Evolutionary conservation across 2,329 filamentous ascomycete species (phyloP), one percentile per base, ranked within the genome.

Genomic region (Colletotrichum spinosum): DNA sequence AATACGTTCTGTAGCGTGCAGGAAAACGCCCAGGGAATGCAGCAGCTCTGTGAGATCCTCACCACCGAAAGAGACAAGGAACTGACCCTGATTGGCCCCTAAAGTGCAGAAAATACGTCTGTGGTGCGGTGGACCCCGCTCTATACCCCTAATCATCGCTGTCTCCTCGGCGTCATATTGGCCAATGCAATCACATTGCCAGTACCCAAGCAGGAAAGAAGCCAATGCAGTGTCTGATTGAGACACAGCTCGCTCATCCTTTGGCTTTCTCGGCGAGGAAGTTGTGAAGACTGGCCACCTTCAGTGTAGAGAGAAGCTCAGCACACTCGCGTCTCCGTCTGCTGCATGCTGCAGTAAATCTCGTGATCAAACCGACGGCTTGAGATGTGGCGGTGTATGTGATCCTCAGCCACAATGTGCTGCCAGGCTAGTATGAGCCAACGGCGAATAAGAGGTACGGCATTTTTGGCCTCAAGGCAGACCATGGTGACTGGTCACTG

Each of bases 91-190:
- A 15, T 58, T 44, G 42, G 42, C 41, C 42, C 33, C 56, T 38
- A 53, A 49, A 44, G 25, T 33, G 33, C 35, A 12, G 37, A 35
- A 42, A 45, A 45, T 52, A 46, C 12, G 35, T 64, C 39, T 37
- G n/a, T 13, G 15, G 35, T 42, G 39, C 15, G n/a, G 4, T 49
- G 42, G 15, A 44, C 56, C 34, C 56, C 50, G 44, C 50, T 44
- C 33, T 35, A 25, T 34, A 55, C 51, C 49, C 45, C 45, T 42
- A 57, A 54, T 34, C 34, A 15, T 39, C 56, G 61, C 61, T 60
- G 44, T 54, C 45, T 65, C 35, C 38, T 65, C 56, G 61, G 61
- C 45, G 44, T 42, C 45, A 55, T 33, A n/a, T 39, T n/a, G 25
- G 45, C 45, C n/a, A 65, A 50, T 50, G 34, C 12, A 13, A 44